Evolutionary conservation across 148 eudicot genomes (phyloP), one percentile per base, ranked within the genome.

Genomic region (Amaranthus palmeri): DNA sequence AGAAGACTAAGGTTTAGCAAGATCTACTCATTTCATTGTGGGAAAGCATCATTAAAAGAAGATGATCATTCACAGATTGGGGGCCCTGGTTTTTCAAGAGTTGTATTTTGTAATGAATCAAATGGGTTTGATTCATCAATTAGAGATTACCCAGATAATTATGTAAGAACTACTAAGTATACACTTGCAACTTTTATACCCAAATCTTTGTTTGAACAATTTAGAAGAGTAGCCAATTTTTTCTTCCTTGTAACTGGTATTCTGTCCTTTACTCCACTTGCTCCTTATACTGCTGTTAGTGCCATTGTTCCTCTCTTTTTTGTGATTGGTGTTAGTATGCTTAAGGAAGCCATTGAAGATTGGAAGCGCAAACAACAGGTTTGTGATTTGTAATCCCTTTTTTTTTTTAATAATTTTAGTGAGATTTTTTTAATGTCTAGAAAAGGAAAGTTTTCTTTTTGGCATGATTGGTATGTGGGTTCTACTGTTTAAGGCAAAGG

Each of bases 181-280:
- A 95, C 88, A 36, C 65, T 83, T 54, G 86, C 88, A 54, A 86
- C 87, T 76, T 95, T 95, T 79, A 55, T 95, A 4, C 99, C 97
- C 5, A 95, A 95, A 76, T 79, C 97, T 6, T 86, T 95, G 89
- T 92, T 88, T 87, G 99, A 95, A 83, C 99, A 95, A 86, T 95
- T 95, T 74, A 88, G 99, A 60, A 95, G 99, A 72, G 99, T 95
- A 57, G 99, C 99, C 47, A 95, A 95, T 62, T 95, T 95, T 73
- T 95, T 65, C 77, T 95, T 95, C 75, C 97, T 95, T 70, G 93
- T 91, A 17, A 76, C 77, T 54, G 96, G 92, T 10, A 74, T 88
- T 18, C 63, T 95, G 74, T 76, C 97, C 7, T 92, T 95, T 74
- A 89, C 99, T 17, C 72, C 83, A 0, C 83, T 95, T 10, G 88